Percentiles rank a stretch among this genome's conserved stretches.
phyloP scores from a whole-genome alignment of 2,329 filamentous ascomycete genomes.

The Coniochaeta prunicola region DNA sequence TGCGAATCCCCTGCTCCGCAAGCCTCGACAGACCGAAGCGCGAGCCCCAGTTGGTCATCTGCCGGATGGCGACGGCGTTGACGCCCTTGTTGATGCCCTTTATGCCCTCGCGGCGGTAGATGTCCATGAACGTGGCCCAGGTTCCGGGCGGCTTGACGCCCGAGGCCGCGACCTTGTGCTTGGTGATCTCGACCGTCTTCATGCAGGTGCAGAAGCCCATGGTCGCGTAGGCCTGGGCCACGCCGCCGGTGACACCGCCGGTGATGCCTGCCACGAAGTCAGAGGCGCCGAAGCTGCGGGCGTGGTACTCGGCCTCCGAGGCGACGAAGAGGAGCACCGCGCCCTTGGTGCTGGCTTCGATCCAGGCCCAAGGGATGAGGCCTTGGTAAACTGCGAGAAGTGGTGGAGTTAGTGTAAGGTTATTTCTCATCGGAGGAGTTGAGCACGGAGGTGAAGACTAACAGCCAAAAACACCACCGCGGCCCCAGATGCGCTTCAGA shows the following conservation, averaged over 20 bases:
- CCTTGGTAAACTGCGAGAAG: conserved; percentile 82
- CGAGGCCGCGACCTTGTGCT: conserved; percentile 82
- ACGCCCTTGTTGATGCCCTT: conserved; percentile 96
- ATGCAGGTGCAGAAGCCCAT: conserved; percentile 99
- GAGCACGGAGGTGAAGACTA: not conserved
- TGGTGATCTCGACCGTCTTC: conserved; percentile 99
- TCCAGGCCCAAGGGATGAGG: conserved; percentile 99
- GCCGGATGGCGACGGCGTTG: conserved; percentile 95
- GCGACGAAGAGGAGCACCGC: conserved; percentile 98
- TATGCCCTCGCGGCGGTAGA: conserved; percentile 92
- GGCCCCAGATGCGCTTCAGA: conserved; percentile 82
- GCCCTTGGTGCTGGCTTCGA: conserved; percentile 99
- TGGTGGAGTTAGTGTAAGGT: conserved; percentile 3
- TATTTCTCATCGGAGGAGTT: conserved; percentile 14
- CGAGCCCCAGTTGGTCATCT: conserved; percentile 99
- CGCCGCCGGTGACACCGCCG: conserved; percentile 88
- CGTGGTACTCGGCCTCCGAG: conserved; percentile 95
- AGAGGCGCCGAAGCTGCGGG: conserved; percentile 71
- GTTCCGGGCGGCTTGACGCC: conserved; percentile 85
- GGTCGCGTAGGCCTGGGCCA: conserved; percentile 96
- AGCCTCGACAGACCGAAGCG: conserved; percentile 91
- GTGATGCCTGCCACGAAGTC: conserved; percentile 85
- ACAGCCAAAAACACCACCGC: conserved; percentile 93
- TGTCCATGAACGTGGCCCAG: conserved; percentile 92
- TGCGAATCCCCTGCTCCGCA: conserved; percentile 82